phyloP scores from a whole-genome alignment of 768 basidiomycete species.

The Boletus reticuloceps region DNA sequence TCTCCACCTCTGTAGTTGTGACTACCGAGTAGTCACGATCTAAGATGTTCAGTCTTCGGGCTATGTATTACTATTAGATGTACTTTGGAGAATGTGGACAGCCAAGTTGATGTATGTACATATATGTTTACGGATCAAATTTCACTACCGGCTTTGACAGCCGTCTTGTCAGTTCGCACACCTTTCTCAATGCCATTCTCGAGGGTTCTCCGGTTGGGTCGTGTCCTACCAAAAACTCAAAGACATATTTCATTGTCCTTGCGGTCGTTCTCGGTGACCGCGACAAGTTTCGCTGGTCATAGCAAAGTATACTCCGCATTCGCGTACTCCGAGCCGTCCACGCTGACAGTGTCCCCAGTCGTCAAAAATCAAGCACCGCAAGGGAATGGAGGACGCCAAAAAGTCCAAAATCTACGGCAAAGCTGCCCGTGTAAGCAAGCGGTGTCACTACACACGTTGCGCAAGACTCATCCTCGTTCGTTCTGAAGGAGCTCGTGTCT shows the following conservation, averaged over 20 bases:
- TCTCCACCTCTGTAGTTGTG: background rate
- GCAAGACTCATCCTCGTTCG: background rate
- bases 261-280: slow-evolving; percentile 28
- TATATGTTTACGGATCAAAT: background rate
- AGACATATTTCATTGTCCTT: background rate
- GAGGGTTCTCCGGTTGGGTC: slow-evolving; percentile 2
- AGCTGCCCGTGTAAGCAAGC: slow-evolving; percentile 48
- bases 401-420: slow-evolving; percentile 58
- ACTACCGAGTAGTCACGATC: background rate
- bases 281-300: slow-evolving; percentile 35
- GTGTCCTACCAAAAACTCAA: slow-evolving; percentile 1
- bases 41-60: no score
- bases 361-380: slow-evolving; percentile 75
- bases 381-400: slow-evolving; percentile 61
- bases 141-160: background rate
- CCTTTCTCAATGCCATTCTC: slow-evolving; percentile 4
- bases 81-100: no score
- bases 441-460: background rate
- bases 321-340: background rate
- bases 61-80: background rate
- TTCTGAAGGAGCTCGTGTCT: slow-evolving; percentile 53
- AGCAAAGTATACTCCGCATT: slow-evolving; percentile 32
- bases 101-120: background rate
- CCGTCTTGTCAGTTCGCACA: no score
- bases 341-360: slow-evolving; percentile 41